A percentile compares a stretch with the other conserved stretches of the same genome.
Conservation (phyloP, 73 alveolate species). For the Blepharisma japonicum region DNA sequence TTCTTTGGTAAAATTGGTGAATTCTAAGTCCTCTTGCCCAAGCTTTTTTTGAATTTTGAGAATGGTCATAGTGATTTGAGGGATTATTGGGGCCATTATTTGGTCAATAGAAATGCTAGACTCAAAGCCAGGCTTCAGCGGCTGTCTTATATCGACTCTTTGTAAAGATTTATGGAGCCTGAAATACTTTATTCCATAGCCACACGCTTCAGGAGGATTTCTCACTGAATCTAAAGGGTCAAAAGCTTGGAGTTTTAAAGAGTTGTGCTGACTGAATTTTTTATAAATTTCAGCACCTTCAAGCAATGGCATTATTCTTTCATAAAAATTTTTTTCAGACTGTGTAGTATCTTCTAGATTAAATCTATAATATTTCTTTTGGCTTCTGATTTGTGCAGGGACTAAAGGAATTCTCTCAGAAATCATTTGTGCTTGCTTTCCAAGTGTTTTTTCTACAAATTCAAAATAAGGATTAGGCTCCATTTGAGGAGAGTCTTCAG, state of each 20-base stretch:
- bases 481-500: too few relatives aligned
- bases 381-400: not conserved
- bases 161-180: not conserved
- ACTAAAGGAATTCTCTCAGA: not conserved
- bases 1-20: slow-evolving; percentile 1
- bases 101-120: slow-evolving; percentile 4
- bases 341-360: not conserved
- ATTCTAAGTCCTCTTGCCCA: not conserved
- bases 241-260: slow-evolving; percentile 10
- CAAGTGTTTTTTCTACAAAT: slow-evolving; percentile 20
- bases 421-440: not conserved
- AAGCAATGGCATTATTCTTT: slow-evolving; percentile 1
- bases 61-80: not conserved
- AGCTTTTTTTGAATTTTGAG: not conserved
- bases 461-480: not conserved
- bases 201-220: slow-evolving; percentile 3
- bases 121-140: slow-evolving; percentile 31
- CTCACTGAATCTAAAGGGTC: not conserved
- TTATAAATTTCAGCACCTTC: slow-evolving; percentile 19
- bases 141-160: not conserved
- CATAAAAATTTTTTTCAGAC: not conserved
- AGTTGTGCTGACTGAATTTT: not conserved
- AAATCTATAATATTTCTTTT: slow-evolving; percentile 14
- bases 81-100: not conserved
- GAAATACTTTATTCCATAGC: not conserved